Base-by-base conservation (phyloP, 108 stramenopile genomes). In the Stephanodiscus triporus region DNA sequence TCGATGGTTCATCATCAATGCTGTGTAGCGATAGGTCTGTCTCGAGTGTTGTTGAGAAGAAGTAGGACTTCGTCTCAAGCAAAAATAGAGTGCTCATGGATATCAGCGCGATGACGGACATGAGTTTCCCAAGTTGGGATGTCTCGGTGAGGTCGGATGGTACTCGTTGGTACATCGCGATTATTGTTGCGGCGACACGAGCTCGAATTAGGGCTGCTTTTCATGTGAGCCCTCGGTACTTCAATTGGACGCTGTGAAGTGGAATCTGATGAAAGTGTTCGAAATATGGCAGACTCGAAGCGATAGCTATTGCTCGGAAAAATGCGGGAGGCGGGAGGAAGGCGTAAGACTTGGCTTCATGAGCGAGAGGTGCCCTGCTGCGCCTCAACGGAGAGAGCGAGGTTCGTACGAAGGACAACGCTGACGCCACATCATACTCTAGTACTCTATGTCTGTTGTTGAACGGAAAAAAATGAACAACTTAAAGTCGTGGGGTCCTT, bases 21-120 rank as follows among this genome's bases (percentile, higher is more conserved):
- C 22, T 68, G 26, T 73, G 63, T 23, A 71, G 43, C 83, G 55
- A 63, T 53, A 80, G 50, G 42, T 51, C 60, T 37, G 78, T 63
- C 24, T 54, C 55, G 45, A 80, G 49, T 26, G 56, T 72, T n/a
- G 43, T 79, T 87, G 93, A 68, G 94, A 75, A n/a, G 77, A 95
- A 82, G 78, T 87, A 98, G 9, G 88, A 86, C 24, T 63, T 62
- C n/a, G 96, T 93, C 86, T 98, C 97, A 36, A 88, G 60, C 2
- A 94, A 11, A 66, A 97, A 95, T 53, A 96, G 68, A 17, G 79
- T 83, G 19, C 86, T 29, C 77, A 93, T 90, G 5, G 74, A 61
- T 9, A 84, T 47, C 42, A 89, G 34, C 24, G 89, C 86, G 40
- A 89, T 37, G 22, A 73, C 79, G 55, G 87, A 87, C 1, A 89